A percentile compares a stretch with the other conserved stretches of the same genome.
Evolutionary conservation across 108 stramenopile genomes (phyloP).

Genomic region (Nannochloropsis salina): DNA sequence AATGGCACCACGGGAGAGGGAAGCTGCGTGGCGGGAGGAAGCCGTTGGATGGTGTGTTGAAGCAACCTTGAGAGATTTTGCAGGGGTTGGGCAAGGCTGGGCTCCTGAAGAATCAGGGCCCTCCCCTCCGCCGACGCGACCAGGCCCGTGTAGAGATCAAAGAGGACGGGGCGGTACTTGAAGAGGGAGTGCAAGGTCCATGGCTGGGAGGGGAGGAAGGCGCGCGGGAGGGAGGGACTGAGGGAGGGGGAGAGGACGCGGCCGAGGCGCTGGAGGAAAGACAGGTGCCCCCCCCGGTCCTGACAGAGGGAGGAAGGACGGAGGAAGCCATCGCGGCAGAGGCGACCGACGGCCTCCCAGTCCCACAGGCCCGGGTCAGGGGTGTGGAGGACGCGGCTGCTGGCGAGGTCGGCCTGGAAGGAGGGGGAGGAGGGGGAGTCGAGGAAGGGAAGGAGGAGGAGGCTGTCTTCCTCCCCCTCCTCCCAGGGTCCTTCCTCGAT

Average conservation of each 20-base stretch:
- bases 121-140: background rate
- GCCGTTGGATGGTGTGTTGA: slow-evolving; percentile 2
- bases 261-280: background rate
- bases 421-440: background rate
- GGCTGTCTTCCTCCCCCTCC: background rate
- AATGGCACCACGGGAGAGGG: background rate
- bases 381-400: background rate
- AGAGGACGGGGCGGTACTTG: background rate
- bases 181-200: background rate
- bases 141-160: background rate
- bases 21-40: background rate
- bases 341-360: background rate
- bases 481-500: background rate
- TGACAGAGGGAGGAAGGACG: background rate
- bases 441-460: background rate
- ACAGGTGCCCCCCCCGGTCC: background rate
- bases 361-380: background rate
- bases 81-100: background rate
- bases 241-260: background rate
- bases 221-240: background rate
- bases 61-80: background rate
- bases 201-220: background rate
- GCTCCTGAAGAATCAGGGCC: background rate
- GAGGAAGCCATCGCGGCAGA: background rate
- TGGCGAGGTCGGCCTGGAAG: background rate